Evolutionary conservation across 768 basidiomycete genomes (phyloP).

Genomic region (Auricularia sp.): DNA sequence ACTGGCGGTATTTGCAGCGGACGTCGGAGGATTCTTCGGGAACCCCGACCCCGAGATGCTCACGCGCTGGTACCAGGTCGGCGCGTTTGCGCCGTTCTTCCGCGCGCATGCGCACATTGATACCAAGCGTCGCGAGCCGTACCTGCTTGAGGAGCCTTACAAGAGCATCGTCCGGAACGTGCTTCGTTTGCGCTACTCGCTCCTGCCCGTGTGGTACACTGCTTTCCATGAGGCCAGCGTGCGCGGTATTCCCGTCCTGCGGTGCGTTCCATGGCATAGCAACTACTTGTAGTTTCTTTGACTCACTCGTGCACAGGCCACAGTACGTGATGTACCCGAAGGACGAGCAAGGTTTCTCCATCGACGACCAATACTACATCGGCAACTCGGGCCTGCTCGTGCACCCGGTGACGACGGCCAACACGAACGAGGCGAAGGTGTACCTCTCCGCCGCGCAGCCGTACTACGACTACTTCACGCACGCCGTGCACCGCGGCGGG

Average conservation of each 20-base stretch:
- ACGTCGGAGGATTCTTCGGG: conserved; percentile 98
- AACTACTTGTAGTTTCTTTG: neutral
- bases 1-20: conserved; percentile 48
- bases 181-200: conserved; percentile 70
- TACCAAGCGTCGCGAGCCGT: conserved; percentile 95
- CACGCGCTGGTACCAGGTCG: conserved; percentile 94
- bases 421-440: conserved; percentile 54
- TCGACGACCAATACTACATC: conserved; percentile 93
- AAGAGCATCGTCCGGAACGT: conserved; percentile 72
- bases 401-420: conserved; percentile 79
- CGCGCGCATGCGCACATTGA: conserved; percentile 97
- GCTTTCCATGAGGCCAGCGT: conserved; percentile 84
- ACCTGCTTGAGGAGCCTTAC: conserved; percentile 82
- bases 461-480: conserved; percentile 89
- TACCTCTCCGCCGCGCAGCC: conserved; percentile 80
- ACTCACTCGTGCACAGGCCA: conserved; percentile 43
- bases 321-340: conserved; percentile 92
- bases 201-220: conserved; percentile 96
- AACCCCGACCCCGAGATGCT: conserved; percentile 93
- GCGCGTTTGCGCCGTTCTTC: conserved; percentile 94
- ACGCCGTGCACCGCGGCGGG: conserved; percentile 55
- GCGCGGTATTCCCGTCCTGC: conserved; percentile 71
- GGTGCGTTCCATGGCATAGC: conserved; percentile 36
- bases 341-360: conserved; percentile 71
- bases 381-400: conserved; percentile 82